Conservation (phyloP, 352 stramenopile genomes). For the Pythium aphanidermatum region DNA sequence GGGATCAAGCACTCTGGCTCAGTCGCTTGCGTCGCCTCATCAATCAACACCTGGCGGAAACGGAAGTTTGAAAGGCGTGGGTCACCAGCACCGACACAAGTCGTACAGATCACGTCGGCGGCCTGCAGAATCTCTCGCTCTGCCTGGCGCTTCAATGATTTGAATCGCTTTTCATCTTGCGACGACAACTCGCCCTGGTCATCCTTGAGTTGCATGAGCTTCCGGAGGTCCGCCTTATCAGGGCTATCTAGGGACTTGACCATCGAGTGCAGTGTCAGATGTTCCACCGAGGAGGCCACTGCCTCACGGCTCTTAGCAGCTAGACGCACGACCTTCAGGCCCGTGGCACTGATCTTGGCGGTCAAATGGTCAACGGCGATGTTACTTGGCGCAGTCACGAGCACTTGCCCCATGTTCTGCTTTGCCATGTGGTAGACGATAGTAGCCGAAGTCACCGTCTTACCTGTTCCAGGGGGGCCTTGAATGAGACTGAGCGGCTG, state of each 20-base stretch:
- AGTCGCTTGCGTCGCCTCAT: slow-evolving; percentile 99
- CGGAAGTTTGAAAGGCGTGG: slow-evolving; percentile 96
- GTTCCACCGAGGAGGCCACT: slow-evolving; percentile 93
- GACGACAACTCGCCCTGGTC: slow-evolving; percentile 93
- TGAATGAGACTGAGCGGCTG: slow-evolving; percentile 98
- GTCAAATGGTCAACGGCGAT: slow-evolving; percentile 97
- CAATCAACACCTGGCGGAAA: slow-evolving; percentile 99
- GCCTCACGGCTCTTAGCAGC: slow-evolving; percentile 96
- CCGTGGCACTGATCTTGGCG: slow-evolving; percentile 91
- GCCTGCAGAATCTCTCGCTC: slow-evolving; percentile 97
- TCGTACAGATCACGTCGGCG: slow-evolving; percentile 99
- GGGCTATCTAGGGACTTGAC: slow-evolving; percentile 86
- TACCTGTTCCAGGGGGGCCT: slow-evolving; percentile 95
- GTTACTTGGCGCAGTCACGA: slow-evolving; percentile 98
- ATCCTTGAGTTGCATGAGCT: slow-evolving; percentile 93
- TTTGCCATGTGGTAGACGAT: slow-evolving; percentile 99
- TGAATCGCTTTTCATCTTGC: slow-evolving; percentile 96
- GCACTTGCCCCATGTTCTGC: slow-evolving; percentile 97
- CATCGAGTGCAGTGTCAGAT: slow-evolving; percentile 98
- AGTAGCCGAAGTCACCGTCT: slow-evolving; percentile 96
- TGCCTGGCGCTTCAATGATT: slow-evolving; percentile 86
- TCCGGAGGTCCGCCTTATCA: slow-evolving; percentile 89
- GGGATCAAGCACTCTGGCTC: slow-evolving; percentile 99
- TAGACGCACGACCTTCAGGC: slow-evolving; percentile 97
- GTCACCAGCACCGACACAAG: slow-evolving; percentile 97